Base-by-base conservation (phyloP, 768 basidiomycete genomes). In the Hygrocybe coccinea region DNA sequence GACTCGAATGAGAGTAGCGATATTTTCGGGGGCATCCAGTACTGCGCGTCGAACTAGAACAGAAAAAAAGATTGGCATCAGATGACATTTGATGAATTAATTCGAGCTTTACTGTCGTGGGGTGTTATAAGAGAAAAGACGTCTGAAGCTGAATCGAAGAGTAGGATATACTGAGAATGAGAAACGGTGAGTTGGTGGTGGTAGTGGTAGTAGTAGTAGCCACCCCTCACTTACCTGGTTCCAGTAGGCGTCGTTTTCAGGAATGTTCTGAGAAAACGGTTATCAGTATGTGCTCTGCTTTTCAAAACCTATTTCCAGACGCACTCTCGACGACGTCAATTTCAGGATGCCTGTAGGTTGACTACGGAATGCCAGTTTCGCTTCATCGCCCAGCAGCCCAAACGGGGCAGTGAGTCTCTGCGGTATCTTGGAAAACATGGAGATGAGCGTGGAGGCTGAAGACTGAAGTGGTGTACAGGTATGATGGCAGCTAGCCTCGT, bases 71-170 rank as follows among this genome's bases (percentile, higher is more conserved):
- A 59, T 25, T 25, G 25, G 29, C 19, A 51, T 24, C 50, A 21
- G 51, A 34, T 17, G 56, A 35, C 38, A 52, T 58, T 54, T 41
- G 35, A 21, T 19, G 35, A 14, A 49, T 47, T 45, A 17, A 36
- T 25, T 48, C 57, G 33, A 3, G 41, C 48, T 24, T 29, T 74
- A 93, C 91, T 81, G 66, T 95, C 91, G 61, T 91, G 84, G 1
- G 89, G 83, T 2, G 89, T 84, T 62, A 95, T 86, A 50, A 95
- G 80, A 14, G 93, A 89, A 71, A 91, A 94, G 36, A 94, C 91
- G 62, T 95, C 92, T 0, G 91, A 89, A 1, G 90, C 82, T 7
- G 90, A 88, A 74, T 95, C 91, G 67, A 95, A 95, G 15, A 97
- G 76, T 45, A 80, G 70, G 60, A 88, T 85, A 65, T 88, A 97